A percentile compares a stretch with the other conserved stretches of the same genome.
These are phyloP conservation scores for Buddleja alternifolia DNA, from an alignment of 257 asterid genomes.

Conservation along the genomic window DNA sequence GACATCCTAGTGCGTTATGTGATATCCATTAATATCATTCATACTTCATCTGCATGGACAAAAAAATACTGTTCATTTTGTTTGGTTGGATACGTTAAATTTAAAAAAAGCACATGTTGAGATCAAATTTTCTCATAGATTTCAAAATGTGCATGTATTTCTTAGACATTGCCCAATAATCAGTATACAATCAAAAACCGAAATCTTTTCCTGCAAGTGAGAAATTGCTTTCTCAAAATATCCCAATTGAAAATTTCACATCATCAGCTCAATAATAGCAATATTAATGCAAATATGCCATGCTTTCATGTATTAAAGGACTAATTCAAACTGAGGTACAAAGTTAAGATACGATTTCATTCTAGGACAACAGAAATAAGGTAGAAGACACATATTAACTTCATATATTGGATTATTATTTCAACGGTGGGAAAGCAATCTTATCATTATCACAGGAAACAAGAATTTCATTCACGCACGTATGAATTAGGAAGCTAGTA, in stretches of 20 bases:
- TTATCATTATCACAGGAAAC: constrained; percentile 3
- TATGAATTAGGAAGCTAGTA: neutral
- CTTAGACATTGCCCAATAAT: neutral
- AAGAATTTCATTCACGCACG: neutral
- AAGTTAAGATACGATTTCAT: too few species aligned
- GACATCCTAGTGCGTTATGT: too few species aligned
- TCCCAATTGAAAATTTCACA: neutral
- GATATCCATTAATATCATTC: too few species aligned
- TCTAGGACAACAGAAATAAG: neutral
- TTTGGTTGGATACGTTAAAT: neutral
- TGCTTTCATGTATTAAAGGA: neutral
- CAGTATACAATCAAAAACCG: neutral
- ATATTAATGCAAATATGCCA: neutral
- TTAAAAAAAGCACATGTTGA: too few species aligned
- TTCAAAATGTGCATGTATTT: neutral
- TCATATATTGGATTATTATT: neutral
- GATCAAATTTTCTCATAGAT: neutral
- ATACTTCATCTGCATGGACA: too few species aligned
- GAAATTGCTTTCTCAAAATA: neutral
- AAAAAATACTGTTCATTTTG: neutral
- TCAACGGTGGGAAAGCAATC: neutral
- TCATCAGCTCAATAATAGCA: neutral
- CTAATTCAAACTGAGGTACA: too few species aligned
- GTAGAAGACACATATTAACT: neutral
- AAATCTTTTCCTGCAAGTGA: neutral